Conservation (phyloP, 2,329 filamentous ascomycete genomes). For the Cryphonectria carpinicola region DNA sequence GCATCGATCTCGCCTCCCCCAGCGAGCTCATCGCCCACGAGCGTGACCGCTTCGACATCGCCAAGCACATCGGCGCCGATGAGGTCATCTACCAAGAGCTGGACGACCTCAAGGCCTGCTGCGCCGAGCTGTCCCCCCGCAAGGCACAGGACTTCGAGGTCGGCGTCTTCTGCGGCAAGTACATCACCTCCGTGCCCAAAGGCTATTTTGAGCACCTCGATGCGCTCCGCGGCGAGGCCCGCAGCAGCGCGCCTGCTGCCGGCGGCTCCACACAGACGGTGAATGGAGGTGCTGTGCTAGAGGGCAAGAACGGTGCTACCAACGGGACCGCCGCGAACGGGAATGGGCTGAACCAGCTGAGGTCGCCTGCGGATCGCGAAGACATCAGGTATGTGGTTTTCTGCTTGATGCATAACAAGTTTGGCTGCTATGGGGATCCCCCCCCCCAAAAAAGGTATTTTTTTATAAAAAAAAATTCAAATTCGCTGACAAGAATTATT, state of each 20-base stretch:
- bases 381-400: constrained; percentile 15
- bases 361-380: constrained; percentile 10
- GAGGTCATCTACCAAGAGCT: constrained; percentile 65
- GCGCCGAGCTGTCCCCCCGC: constrained; percentile 69
- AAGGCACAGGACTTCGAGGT: constrained; percentile 73
- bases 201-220: constrained; percentile 85
- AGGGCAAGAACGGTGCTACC: not conserved
- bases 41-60: constrained; percentile 46
- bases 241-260: constrained; percentile 46
- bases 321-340: not conserved
- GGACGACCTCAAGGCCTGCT: constrained; percentile 78
- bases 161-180: constrained; percentile 88
- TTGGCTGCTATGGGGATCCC: no score
- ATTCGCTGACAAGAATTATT: not conserved
- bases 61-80: constrained; percentile 48
- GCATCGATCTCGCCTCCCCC: constrained; percentile 24
- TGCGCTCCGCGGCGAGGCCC: constrained; percentile 69
- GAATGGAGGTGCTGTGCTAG: not conserved
- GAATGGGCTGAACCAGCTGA: not conserved
- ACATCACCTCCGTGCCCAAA: constrained; percentile 77
- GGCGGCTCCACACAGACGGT: constrained; percentile 1
- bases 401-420: not conserved
- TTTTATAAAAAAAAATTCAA: no score
- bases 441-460: no score
- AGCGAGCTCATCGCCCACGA: constrained; percentile 47